Evolutionary conservation across 306 rosid genomes (phyloP), one percentile per base, ranked within the genome.

Genomic region (Cicer chorassanicum): DNA sequence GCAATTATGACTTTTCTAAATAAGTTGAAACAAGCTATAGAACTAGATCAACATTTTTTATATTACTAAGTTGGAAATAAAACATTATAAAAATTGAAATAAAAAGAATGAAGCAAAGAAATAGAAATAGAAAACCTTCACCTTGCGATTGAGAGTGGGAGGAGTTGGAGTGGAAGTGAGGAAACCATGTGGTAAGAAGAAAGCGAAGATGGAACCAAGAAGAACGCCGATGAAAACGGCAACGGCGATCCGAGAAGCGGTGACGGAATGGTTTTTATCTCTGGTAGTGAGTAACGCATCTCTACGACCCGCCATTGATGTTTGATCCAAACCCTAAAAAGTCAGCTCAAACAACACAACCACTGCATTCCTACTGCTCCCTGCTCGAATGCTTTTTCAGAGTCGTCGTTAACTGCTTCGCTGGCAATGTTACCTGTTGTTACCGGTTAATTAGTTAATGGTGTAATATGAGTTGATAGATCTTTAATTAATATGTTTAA

Each of bases 301-400:
- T 54, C 89, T 78, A 43, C 96, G 98, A 83, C 84, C 89, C 36
- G 85, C 95, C 98, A 92, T 65, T 89, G 70, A 1, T 65, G 40
- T 15, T 73, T 5, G 59, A 64, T 42, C 9, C 15, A 38, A 73
- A 73, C 39, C 49, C 70, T 45, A 15, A 55, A 3, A 29, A 29
- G 34, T 29, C 34, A 29, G 34, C 34, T 29, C 4, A 29, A 29
- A 29, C 34, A 29, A 29, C 34, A 3, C 34, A 29, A 29, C 34
- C 4, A 29, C 34, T 29, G 4, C 34, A 29, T 29, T 3, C 34
- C 34, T 29, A 29, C 34, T 29, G 34, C 34, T 29, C 34, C 4
- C 34, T 29, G 34, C 34, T 29, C 29, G 3, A 24, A 24, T 24
- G 29, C 3, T 24, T 24, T 24, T 24, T 24, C 4, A 29, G 24